Evolutionary conservation across 345 rosid genomes (phyloP).

Genomic region (Acer campestre): DNA sequence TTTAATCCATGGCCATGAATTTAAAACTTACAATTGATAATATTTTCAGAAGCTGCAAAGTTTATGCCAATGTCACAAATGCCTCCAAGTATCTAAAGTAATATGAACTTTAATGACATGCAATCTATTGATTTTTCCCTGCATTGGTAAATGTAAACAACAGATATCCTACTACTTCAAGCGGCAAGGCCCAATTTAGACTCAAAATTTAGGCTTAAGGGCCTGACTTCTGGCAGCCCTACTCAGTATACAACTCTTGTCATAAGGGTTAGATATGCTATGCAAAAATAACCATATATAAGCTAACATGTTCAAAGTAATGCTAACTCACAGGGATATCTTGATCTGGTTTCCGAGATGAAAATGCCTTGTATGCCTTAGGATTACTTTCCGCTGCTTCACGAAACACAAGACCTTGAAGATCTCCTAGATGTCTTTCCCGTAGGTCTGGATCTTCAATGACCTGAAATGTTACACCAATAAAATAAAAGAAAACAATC

Average conservation of each 20-base stretch:
- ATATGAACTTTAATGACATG: background rate
- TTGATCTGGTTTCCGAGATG: slow-evolving; percentile 53
- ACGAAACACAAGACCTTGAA: slow-evolving; percentile 66
- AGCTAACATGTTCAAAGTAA: background rate
- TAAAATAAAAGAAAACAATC: background rate
- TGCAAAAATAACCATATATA: background rate
- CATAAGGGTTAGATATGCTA: slow-evolving; percentile 1
- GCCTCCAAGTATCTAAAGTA: background rate
- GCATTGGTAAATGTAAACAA: background rate
- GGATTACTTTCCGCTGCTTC: slow-evolving; percentile 57
- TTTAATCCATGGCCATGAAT: background rate
- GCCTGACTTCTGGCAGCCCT: background rate
- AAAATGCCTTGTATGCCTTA: slow-evolving; percentile 61
- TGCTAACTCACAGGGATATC: slow-evolving; percentile 70
- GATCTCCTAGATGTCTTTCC: slow-evolving; percentile 83
- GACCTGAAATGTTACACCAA: slow-evolving; percentile 45
- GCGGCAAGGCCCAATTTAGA: background rate
- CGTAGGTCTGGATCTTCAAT: slow-evolving; percentile 58
- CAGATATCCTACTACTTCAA: background rate
- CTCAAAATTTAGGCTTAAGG: background rate
- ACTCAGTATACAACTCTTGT: background rate
- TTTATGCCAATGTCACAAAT: background rate
- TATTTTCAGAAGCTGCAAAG: background rate
- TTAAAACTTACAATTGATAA: background rate
- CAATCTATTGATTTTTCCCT: background rate